Percentiles rank a stretch among this genome's conserved stretches.
phyloP scores from a whole-genome alignment of 805 yeast species.

The Saccharomycopsis oosterbeekiorum region DNA sequence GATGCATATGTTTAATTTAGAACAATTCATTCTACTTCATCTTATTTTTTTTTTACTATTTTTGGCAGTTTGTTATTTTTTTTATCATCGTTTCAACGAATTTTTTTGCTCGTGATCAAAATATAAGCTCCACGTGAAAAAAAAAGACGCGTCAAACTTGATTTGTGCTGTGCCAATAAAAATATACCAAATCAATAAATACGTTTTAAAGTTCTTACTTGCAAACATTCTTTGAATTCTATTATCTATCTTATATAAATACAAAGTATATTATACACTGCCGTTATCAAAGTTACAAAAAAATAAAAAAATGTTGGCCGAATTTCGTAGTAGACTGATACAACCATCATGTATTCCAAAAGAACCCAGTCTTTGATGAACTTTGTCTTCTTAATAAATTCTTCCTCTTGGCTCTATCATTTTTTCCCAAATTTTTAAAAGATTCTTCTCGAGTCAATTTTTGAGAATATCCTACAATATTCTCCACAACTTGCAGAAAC shows the following conservation, averaged over 20 bases:
- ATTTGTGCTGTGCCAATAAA: too few relatives aligned
- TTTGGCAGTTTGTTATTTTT: too few relatives aligned
- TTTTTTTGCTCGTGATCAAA: neutral
- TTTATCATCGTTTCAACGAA: neutral
- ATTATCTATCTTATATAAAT: neutral
- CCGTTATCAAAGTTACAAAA: too few relatives aligned
- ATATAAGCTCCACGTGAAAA: too few relatives aligned
- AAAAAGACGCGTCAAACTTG: neutral
- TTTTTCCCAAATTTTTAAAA: slow-evolving; percentile 22
- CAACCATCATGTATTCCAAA: slow-evolving; percentile 10
- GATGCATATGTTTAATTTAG: too few relatives aligned
- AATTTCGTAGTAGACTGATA: too few relatives aligned
- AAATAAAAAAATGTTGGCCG: too few relatives aligned
- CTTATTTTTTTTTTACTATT: too few relatives aligned
- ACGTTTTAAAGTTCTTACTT: neutral
- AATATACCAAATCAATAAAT: neutral
- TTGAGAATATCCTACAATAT: slow-evolving; percentile 84
- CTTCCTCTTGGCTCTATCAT: slow-evolving; percentile 25
- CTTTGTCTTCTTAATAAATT: slow-evolving; percentile 2
- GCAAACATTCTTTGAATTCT: neutral
- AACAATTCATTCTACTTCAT: neutral
- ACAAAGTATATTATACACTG: neutral
- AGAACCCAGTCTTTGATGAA: slow-evolving; percentile 10
- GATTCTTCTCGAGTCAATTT: slow-evolving; percentile 49
- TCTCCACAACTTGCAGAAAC: slow-evolving; percentile 82